Conservation (phyloP, 2,329 filamentous ascomycete genomes). For the Gliomastix tumulicola region DNA sequence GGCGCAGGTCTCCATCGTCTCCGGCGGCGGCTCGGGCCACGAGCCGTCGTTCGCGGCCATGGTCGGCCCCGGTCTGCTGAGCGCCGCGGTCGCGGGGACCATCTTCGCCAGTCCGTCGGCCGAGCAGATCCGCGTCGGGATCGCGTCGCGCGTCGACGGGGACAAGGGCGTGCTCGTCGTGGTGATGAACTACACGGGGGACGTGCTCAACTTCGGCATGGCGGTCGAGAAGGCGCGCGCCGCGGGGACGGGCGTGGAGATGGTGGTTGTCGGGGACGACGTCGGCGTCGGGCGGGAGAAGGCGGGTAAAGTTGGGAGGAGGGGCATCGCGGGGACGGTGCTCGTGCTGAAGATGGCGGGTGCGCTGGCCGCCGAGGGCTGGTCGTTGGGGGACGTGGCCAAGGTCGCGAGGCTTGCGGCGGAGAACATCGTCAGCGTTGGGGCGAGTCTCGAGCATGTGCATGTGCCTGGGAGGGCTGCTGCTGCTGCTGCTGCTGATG, state of each 20-base stretch:
- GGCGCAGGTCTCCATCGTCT: conserved; percentile 70
- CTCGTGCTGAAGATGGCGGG: conserved; percentile 87
- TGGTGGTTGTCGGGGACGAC: conserved; percentile 89
- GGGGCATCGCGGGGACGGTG: conserved; percentile 87
- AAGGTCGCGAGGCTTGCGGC: conserved; percentile 65
- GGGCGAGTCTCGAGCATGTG: conserved; percentile 82
- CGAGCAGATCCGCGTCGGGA: conserved; percentile 73
- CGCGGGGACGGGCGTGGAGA: conserved; percentile 69
- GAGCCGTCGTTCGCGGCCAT: conserved; percentile 84
- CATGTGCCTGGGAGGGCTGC: conserved; percentile 74
- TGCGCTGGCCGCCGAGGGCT: conserved; percentile 69
- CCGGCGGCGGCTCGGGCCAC: conserved; percentile 84
- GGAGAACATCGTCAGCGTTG: conserved; percentile 76
- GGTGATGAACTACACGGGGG: conserved; percentile 92
- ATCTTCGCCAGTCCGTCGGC: conserved; percentile 79
- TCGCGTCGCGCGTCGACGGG: conserved; percentile 65
- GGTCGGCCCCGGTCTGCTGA: conserved; percentile 74
- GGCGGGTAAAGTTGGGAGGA: conserved; percentile 84
- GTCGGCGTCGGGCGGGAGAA: conserved; percentile 77
- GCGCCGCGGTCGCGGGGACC: conserved; percentile 76
- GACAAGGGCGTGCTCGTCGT: conserved; percentile 76
- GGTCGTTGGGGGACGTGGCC: conserved; percentile 62
- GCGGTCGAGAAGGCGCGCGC: conserved; percentile 88
- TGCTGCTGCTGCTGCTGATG: conserved; percentile 37
- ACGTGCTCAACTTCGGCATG: conserved; percentile 89